These are phyloP conservation scores for Chrysochromulina tobinii DNA, from an alignment of 78 protist species.

Conservation along the genomic window DNA sequence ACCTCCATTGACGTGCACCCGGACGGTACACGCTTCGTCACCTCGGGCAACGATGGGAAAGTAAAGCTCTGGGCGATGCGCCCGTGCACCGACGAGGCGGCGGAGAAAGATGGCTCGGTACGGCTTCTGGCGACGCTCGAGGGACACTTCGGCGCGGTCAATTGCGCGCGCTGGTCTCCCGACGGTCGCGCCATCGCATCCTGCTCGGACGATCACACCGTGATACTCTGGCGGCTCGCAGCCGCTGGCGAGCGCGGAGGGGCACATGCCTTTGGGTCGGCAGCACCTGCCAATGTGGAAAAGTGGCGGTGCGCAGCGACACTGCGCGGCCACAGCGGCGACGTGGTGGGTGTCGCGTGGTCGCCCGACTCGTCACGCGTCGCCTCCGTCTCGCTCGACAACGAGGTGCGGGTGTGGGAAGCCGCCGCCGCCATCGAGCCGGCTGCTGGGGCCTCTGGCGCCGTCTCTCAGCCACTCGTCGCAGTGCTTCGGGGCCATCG, in stretches of 20 bases:
- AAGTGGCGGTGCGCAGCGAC: constrained; percentile 52
- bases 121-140: constrained; percentile 46
- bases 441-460: background rate
- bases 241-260: background rate
- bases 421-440: background rate
- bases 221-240: constrained; percentile 53
- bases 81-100: constrained; percentile 40
- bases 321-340: constrained; percentile 57
- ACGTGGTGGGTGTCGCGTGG: constrained; percentile 62
- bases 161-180: constrained; percentile 53
- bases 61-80: constrained; percentile 63
- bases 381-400: constrained; percentile 68
- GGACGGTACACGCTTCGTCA: constrained; percentile 67
- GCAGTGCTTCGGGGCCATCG: constrained; percentile 44
- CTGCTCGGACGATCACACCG: constrained; percentile 58
- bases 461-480: background rate
- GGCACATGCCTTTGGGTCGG: background rate
- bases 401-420: constrained; percentile 61
- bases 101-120: constrained; percentile 30
- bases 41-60: constrained; percentile 69
- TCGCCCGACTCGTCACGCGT: constrained; percentile 40
- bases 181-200: constrained; percentile 68
- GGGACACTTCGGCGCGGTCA: constrained; percentile 56
- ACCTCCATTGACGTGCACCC: constrained; percentile 68
- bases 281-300: background rate